Evolutionary conservation across 1,284 basidiomycete species (phyloP), one percentile per base, ranked within the genome.

Genomic region (Psilocybe mexicana): DNA sequence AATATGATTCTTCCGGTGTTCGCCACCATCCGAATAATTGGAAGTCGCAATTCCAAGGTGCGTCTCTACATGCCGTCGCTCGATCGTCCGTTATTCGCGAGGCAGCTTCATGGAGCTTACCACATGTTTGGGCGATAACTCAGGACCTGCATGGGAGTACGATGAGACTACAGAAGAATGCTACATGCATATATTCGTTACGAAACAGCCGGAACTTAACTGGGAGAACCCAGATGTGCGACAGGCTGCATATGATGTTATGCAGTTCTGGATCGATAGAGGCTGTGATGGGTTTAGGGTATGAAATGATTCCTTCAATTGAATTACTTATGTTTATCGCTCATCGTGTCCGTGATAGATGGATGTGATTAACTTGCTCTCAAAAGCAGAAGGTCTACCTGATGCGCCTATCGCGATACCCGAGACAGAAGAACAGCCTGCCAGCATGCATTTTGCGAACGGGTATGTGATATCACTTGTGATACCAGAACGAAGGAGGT

Each of bases 221-320:
- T 93, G 89, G 90, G 84, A 88, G 44, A 86, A 89, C 67, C 78
- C 79, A 0, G 79, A 80, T 38, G 83, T 89, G 10, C 74, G 85
- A 26, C 75, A 81, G 42, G 87, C 86, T 2, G 81, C 92, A 25
- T 83, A 80, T 74, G 81, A 85, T 43, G 72, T 86, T 40, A 87
- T 93, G 80, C 71, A 74, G 35, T 93, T 90, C 72, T 93, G 90
- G 90, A 79, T 87, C 25, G 80, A 87, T 57, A 76, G 84, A 59
- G 89, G 90, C 3, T 86, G 87, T 59, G 85, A 90, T 60, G 92
- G 90, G 1, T 93, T 92, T 72, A 76, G 87, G 36, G 84, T 87
- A 58, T 28, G 79, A 18, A 18, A 18, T 18, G 18, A 18, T 63
- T 3, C 50, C 42, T 14, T 54, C 45, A 7, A 25, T 50, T 12